phyloP scores from a whole-genome alignment of 495 filamentous ascomycete genomes.

The Penicilliopsis zonata region DNA sequence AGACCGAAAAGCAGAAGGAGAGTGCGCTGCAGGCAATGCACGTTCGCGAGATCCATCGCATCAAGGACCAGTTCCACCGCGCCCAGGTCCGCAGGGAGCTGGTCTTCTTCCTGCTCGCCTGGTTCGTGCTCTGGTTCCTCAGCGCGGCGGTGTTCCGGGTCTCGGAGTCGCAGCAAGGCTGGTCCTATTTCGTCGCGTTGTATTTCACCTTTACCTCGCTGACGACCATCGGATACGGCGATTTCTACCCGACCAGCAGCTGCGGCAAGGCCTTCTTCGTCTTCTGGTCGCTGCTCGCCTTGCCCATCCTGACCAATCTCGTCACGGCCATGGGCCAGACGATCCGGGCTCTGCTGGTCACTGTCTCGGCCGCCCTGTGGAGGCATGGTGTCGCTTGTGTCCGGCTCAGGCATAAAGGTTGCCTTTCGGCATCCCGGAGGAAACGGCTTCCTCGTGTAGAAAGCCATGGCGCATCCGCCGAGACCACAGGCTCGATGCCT shows the following conservation, averaged over 20 bases:
- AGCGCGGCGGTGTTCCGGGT: slow-evolving; percentile 58
- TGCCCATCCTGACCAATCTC: slow-evolving; percentile 6
- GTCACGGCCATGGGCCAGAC: slow-evolving; percentile 3
- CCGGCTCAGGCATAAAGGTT: no score
- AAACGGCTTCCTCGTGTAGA: no score
- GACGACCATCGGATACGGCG: slow-evolving; percentile 73
- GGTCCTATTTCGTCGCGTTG: slow-evolving; percentile 60
- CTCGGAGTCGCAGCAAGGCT: slow-evolving; percentile 36
- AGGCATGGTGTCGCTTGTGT: no score
- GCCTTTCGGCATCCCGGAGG: no score
- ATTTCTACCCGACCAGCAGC: slow-evolving; percentile 53
- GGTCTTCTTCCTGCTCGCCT: slow-evolving; percentile 45
- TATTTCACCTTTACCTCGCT: slow-evolving; percentile 70
- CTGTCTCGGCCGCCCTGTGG: no score
- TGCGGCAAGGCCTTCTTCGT: slow-evolving; percentile 60
- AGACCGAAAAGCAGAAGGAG: slow-evolving; percentile 19
- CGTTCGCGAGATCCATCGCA: no score
- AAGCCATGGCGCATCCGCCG: no score
- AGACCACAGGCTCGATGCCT: no score
- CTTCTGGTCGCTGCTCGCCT: slow-evolving; percentile 9
- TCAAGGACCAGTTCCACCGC: slow-evolving; percentile 38
- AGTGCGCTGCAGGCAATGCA: slow-evolving; percentile 60
- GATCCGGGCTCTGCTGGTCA: no score
- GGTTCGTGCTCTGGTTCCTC: slow-evolving; percentile 60
- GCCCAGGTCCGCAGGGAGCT: slow-evolving; percentile 52